Conservation (phyloP, 2,329 filamentous ascomycete genomes). For the Hypoxylon sp. region DNA sequence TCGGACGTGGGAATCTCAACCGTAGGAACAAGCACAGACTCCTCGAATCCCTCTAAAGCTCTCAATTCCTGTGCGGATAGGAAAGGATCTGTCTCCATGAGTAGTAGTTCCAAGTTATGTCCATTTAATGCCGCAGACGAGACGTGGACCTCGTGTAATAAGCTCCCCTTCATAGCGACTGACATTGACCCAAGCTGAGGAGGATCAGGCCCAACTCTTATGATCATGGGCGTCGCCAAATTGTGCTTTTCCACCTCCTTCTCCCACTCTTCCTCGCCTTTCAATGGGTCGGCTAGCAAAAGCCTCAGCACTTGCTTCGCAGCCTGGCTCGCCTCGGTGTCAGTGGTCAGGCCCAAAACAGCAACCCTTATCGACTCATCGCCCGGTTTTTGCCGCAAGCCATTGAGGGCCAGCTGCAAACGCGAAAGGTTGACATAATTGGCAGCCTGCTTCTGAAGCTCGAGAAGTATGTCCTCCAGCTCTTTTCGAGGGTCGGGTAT, state of each 20-base stretch:
- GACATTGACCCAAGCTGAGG: conserved; percentile 56
- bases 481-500: conserved; percentile 59
- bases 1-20: conserved; percentile 76
- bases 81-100: conserved; percentile 65
- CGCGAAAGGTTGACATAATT: conserved; percentile 76
- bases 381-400: conserved; percentile 68
- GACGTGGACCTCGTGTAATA: conserved; percentile 70
- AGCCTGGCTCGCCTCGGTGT: conserved; percentile 57
- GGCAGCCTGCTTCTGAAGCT: conserved; percentile 71
- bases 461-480: conserved; percentile 69
- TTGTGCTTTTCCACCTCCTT: conserved; percentile 66
- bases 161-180: conserved; percentile 54
- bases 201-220: conserved; percentile 64
- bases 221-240: conserved; percentile 68
- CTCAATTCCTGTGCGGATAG: conserved; percentile 57
- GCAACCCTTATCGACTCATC: conserved; percentile 70
- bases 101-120: conserved; percentile 73
- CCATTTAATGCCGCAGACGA: conserved; percentile 72
- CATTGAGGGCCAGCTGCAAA: conserved; percentile 77
- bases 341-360: conserved; percentile 63
- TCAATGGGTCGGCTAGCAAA: conserved; percentile 77
- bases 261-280: conserved; percentile 75
- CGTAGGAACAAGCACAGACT: conserved; percentile 79
- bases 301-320: conserved; percentile 76
- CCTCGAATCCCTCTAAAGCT: conserved; percentile 62